These are phyloP conservation scores for Alternaria viburni DNA, from an alignment of 2,329 filamentous ascomycete genomes.

Conservation along the genomic window DNA sequence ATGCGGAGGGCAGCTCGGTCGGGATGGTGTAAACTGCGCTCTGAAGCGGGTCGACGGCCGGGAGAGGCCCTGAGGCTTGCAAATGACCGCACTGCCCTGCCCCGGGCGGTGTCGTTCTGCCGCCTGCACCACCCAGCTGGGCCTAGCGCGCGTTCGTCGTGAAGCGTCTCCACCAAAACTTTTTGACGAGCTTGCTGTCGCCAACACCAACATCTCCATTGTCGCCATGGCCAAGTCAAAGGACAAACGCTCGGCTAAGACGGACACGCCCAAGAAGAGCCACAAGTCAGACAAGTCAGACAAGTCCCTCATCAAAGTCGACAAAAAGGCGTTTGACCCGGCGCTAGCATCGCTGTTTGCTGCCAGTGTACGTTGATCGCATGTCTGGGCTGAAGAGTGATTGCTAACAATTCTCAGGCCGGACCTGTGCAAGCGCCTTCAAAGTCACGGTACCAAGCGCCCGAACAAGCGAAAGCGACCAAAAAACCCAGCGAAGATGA, in stretches of 20 bases:
- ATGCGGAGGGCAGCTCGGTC: constrained; percentile 12
- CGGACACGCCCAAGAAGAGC: constrained; percentile 16
- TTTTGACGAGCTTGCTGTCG: constrained; percentile 25
- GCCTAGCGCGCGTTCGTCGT: constrained; percentile 11
- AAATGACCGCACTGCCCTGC: constrained; percentile 21
- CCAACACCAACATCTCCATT: constrained; percentile 11
- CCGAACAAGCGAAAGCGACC: constrained; percentile 23
- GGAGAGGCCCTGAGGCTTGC: constrained; percentile 24
- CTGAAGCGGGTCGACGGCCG: constrained; percentile 18
- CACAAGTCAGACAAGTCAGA: constrained; percentile 20
- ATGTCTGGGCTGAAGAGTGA: neutral
- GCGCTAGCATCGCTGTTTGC: constrained; percentile 57
- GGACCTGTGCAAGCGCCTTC: constrained; percentile 48
- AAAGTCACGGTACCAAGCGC: constrained; percentile 48
- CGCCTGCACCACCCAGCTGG: neutral
- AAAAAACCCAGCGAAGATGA: constrained; percentile 58
- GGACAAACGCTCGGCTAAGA: constrained; percentile 28
- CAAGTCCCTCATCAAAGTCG: constrained; percentile 30
- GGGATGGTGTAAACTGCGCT: constrained; percentile 24
- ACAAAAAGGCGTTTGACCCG: constrained; percentile 51
- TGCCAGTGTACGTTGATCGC: constrained; percentile 41
- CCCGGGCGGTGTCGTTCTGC: constrained; percentile 21
- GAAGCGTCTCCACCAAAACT: constrained; percentile 39
- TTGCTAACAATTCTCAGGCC: constrained; percentile 34
- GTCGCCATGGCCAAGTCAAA: constrained; percentile 44